Conservation (phyloP, 148 eudicot genomes). For the Talinum fruticosum region DNA sequence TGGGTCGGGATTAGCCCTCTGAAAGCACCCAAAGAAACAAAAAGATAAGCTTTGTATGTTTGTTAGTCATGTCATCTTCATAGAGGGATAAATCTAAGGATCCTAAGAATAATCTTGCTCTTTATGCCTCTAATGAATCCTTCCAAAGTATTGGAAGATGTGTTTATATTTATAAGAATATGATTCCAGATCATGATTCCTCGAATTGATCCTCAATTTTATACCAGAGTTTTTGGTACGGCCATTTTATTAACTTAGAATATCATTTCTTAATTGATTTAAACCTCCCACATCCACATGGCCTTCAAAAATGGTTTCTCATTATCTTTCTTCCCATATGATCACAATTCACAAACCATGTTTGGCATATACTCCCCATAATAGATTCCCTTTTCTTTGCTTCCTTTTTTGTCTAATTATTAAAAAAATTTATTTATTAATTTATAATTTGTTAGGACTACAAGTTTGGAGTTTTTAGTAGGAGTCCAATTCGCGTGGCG, state of each 20-base stretch:
- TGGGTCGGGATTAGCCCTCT: too few species aligned
- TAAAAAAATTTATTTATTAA: slow-evolving; percentile 17
- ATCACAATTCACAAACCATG: slow-evolving; percentile 23
- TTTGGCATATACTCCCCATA: slow-evolving; percentile 30
- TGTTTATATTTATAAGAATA: slow-evolving; percentile 29
- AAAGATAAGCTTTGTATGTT: neutral
- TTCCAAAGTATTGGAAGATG: slow-evolving; percentile 18
- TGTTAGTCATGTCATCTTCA: neutral
- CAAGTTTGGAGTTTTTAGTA: too few species aligned
- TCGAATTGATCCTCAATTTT: neutral
- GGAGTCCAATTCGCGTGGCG: too few species aligned
- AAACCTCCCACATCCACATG: slow-evolving; percentile 17
- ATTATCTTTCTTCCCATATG: neutral
- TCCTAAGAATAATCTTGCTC: slow-evolving; percentile 9
- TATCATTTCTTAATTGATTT: slow-evolving; percentile 26
- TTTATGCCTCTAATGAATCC: neutral
- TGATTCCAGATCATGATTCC: slow-evolving; percentile 38
- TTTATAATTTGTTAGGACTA: neutral
- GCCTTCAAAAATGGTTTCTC: slow-evolving; percentile 17
- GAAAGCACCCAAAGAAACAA: too few species aligned
- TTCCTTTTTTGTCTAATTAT: neutral
- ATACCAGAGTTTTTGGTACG: slow-evolving; percentile 3
- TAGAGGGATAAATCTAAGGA: neutral
- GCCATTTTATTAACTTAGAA: slow-evolving; percentile 18
- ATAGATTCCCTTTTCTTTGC: neutral